phyloP scores from a whole-genome alignment of 2,329 filamentous ascomycete species.

The Cercospora sojina region DNA sequence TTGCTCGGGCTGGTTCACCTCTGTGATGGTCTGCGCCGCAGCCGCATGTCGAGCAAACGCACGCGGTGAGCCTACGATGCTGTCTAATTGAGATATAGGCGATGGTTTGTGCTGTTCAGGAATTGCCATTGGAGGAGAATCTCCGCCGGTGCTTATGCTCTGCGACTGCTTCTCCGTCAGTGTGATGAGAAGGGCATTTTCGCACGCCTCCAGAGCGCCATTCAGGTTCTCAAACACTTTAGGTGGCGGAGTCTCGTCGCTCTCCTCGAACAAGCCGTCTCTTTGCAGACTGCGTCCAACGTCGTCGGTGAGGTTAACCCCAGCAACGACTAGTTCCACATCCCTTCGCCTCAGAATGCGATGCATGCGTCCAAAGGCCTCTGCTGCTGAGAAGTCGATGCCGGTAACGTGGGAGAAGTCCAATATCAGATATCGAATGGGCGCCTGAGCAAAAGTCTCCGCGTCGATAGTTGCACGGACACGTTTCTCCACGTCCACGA shows the following conservation, averaged over 20 bases:
- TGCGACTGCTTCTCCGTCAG: conserved; percentile 39
- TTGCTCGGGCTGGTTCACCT: conserved; percentile 51
- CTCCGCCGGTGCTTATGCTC: conserved; percentile 47
- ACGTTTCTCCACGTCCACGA: conserved; percentile 88
- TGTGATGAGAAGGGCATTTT: conserved; percentile 79
- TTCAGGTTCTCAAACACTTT: conserved; percentile 85
- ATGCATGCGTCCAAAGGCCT: conserved; percentile 91
- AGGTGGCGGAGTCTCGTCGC: conserved; percentile 56
- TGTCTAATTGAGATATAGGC: conserved; percentile 29
- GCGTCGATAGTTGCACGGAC: conserved; percentile 81
- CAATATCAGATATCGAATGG: conserved; percentile 85
- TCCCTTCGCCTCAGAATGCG: conserved; percentile 74
- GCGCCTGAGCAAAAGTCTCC: conserved; percentile 70
- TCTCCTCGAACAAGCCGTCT: conserved; percentile 75
- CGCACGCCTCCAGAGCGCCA: conserved; percentile 87
- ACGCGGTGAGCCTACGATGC: conserved; percentile 69
- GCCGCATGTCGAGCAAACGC: conserved; percentile 74
- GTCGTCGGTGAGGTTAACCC: conserved; percentile 71
- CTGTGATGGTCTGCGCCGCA: conserved; percentile 71
- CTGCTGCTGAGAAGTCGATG: conserved; percentile 92
- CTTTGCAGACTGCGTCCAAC: conserved; percentile 77
- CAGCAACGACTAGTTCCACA: conserved; percentile 79
- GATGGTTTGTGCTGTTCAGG: conserved; percentile 29
- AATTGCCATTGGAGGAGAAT: conserved; percentile 44
- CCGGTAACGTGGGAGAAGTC: conserved; percentile 88